These are phyloP conservation scores for Pisolithus sp. DNA, from an alignment of 768 basidiomycete species.

Conservation along the genomic window DNA sequence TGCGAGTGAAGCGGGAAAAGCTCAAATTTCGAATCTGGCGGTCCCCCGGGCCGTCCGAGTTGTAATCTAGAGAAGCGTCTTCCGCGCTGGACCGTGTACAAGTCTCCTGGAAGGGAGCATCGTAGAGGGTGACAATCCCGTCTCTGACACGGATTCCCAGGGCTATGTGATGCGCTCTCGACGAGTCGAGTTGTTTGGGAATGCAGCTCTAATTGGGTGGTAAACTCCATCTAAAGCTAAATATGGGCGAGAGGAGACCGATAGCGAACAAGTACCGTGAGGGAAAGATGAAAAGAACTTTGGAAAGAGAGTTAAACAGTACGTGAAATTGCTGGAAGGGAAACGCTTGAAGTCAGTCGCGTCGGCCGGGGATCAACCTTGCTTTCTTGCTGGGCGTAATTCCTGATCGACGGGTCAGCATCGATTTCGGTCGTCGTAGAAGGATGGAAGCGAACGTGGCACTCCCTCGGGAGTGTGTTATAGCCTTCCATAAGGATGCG, in stretches of 20 bases:
- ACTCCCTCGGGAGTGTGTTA: too few species aligned
- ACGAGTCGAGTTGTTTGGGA: slow-evolving; percentile 83
- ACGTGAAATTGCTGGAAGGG: slow-evolving; percentile 78
- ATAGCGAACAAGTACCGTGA: slow-evolving; percentile 82
- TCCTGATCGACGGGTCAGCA: too few species aligned
- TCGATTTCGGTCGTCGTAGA: too few species aligned
- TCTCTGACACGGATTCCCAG: slow-evolving; percentile 54
- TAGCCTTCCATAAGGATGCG: too few species aligned
- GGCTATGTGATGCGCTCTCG: slow-evolving; percentile 65
- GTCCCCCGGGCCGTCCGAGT: slow-evolving; percentile 45
- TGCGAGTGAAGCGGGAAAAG: slow-evolving; percentile 81
- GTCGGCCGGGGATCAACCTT: slow-evolving; percentile 21
- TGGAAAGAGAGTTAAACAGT: slow-evolving; percentile 77
- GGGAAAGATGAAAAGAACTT: slow-evolving; percentile 81
- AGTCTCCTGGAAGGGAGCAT: slow-evolving; percentile 72
- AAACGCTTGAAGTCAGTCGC: slow-evolving; percentile 71
- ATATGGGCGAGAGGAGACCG: slow-evolving; percentile 74
- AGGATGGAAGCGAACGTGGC: too few species aligned
- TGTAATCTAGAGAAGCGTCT: slow-evolving; percentile 76
- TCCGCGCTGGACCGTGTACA: slow-evolving; percentile 66
- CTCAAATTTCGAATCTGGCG: slow-evolving; percentile 79
- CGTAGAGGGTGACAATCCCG: slow-evolving; percentile 74
- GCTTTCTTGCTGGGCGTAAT: too few species aligned
- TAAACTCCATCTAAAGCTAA: slow-evolving; percentile 84
- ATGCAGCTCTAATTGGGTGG: slow-evolving; percentile 78